Percentiles rank a stretch among this genome's conserved stretches.
phyloP scores from a whole-genome alignment of 768 basidiomycete genomes.

The Dioszegia aurantiaca region DNA sequence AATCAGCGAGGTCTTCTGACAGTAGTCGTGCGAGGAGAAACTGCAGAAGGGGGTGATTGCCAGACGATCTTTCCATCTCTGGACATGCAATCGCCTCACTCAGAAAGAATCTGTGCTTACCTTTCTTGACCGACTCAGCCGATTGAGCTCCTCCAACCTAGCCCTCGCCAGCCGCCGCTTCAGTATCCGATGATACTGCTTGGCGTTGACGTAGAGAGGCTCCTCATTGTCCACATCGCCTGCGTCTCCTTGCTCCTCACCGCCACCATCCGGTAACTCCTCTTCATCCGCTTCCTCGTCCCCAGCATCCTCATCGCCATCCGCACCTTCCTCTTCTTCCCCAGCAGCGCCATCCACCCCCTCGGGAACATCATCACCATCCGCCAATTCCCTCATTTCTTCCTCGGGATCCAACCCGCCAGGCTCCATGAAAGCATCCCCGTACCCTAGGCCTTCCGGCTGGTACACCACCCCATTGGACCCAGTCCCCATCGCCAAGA shows the following conservation, averaged over 20 bases:
- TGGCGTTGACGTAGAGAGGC: conserved; percentile 97
- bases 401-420: neutral
- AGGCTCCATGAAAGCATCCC: neutral
- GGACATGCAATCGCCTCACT: too few relatives aligned
- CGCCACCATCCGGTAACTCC: conserved; percentile 3
- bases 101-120: conserved; percentile 56
- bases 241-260: conserved; percentile 12
- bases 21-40: too few relatives aligned
- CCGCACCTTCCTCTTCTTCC: conserved; percentile 15
- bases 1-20: neutral
- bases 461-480: neutral
- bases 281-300: conserved; percentile 26
- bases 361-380: neutral
- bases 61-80: too few relatives aligned
- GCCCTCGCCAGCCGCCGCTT: conserved; percentile 89
- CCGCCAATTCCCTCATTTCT: neutral
- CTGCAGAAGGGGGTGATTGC: too few relatives aligned
- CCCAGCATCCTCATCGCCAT: conserved; percentile 24
- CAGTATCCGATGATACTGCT: conserved; percentile 97
- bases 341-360: neutral
- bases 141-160: conserved; percentile 86
- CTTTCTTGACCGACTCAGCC: conserved; percentile 89
- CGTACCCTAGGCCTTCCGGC: neutral
- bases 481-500: neutral
- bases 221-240: conserved; percentile 71